These are phyloP conservation scores for Phytophthora niederhauseri DNA, from an alignment of 352 stramenopile species.

Conservation along the genomic window DNA sequence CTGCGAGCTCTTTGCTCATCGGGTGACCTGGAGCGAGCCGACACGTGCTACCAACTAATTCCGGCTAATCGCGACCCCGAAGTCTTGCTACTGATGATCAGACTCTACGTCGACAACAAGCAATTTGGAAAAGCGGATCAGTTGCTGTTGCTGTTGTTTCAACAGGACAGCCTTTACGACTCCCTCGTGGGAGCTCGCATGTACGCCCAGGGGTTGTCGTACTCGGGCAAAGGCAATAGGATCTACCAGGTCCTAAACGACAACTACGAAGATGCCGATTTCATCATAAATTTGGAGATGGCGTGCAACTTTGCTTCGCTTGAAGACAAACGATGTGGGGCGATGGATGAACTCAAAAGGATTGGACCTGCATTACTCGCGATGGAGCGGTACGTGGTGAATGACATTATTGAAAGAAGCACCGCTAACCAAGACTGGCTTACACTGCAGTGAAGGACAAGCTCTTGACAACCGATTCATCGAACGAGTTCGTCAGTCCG, in stretches of 20 bases:
- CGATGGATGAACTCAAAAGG: slow-evolving; percentile 53
- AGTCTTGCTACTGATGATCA: slow-evolving; percentile 59
- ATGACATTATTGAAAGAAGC: background rate
- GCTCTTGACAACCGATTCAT: slow-evolving; percentile 14
- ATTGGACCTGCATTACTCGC: slow-evolving; percentile 36
- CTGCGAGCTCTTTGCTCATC: slow-evolving; percentile 52
- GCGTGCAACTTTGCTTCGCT: slow-evolving; percentile 55
- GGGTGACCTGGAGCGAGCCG: slow-evolving; percentile 60
- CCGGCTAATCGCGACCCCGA: slow-evolving; percentile 38
- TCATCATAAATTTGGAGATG: slow-evolving; percentile 71
- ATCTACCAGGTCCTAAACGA: slow-evolving; percentile 69
- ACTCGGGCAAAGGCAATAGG: slow-evolving; percentile 55
- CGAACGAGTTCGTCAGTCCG: slow-evolving; percentile 38
- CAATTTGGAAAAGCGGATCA: slow-evolving; percentile 55
- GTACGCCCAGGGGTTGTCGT: slow-evolving; percentile 51
- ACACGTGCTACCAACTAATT: slow-evolving; percentile 64
- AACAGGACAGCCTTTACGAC: slow-evolving; percentile 51
- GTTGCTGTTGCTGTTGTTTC: slow-evolving; percentile 55
- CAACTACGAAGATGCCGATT: slow-evolving; percentile 58
- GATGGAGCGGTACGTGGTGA: slow-evolving; percentile 30
- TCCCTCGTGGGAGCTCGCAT: slow-evolving; percentile 52
- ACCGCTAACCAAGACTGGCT: slow-evolving; percentile 6
- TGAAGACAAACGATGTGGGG: slow-evolving; percentile 36
- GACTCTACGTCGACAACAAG: slow-evolving; percentile 54
- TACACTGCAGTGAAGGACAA: slow-evolving; percentile 19